Evolutionary conservation across 1,139 yeast genomes (phyloP).

Genomic region (Entelexis paramagnoliae): DNA sequence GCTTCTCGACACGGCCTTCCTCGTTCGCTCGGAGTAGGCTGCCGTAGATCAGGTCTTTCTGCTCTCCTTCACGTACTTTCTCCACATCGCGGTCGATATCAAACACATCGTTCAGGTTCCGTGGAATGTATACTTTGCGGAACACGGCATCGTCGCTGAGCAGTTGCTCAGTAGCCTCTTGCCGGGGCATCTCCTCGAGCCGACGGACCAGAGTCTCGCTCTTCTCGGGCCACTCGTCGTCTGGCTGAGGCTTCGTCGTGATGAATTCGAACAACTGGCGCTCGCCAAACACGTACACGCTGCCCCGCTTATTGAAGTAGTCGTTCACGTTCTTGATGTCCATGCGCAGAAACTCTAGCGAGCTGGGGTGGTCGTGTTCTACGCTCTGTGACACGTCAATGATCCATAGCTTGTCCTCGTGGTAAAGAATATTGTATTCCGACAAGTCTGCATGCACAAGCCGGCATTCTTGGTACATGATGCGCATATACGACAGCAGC

Average conservation of each 20-base stretch:
- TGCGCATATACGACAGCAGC: constrained; percentile 73
- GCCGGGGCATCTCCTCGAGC: constrained; percentile 31
- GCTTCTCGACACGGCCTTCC: constrained; percentile 6
- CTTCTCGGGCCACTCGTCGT: constrained; percentile 25
- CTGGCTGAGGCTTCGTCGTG: constrained; percentile 31
- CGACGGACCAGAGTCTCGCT: constrained; percentile 28
- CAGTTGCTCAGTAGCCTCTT: constrained; percentile 37
- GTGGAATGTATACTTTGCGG: constrained; percentile 74
- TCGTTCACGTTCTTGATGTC: constrained; percentile 93
- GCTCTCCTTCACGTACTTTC: constrained; percentile 69
- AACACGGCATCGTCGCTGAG: constrained; percentile 77
- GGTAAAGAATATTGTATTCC: constrained; percentile 83
- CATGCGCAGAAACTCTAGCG: constrained; percentile 89
- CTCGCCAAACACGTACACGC: constrained; percentile 71
- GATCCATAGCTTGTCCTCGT: constrained; percentile 66
- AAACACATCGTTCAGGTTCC: constrained; percentile 42
- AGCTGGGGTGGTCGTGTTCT: constrained; percentile 97
- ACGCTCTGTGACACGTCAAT: constrained; percentile 97
- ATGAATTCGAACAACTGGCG: constrained; percentile 69
- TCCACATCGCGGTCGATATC: constrained; percentile 74
- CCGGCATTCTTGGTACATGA: constrained; percentile 77
- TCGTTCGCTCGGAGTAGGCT: constrained; percentile 26
- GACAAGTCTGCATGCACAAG: constrained; percentile 94
- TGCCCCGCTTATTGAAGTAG: constrained; percentile 58
- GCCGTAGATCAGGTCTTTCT: constrained; percentile 52